These are phyloP conservation scores for Exserohilum rostratum DNA, from an alignment of 2,329 filamentous ascomycete species.

Conservation along the genomic window DNA sequence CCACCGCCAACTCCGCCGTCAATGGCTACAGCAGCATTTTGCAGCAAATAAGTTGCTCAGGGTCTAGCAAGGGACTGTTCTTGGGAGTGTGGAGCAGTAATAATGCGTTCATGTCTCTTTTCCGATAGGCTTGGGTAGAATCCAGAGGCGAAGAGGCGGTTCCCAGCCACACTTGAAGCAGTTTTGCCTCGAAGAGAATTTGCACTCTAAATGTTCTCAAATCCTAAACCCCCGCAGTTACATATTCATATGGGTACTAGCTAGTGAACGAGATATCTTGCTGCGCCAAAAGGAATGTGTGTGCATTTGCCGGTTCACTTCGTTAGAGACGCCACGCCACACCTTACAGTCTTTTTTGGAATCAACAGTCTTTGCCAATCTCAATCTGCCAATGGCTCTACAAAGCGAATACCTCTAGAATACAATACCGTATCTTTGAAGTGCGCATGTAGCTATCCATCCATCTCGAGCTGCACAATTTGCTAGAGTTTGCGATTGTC, in stretches of 20 bases:
- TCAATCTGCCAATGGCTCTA: too few species aligned
- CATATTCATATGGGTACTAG: too few species aligned
- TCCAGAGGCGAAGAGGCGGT: not conserved
- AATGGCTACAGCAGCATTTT: slow-evolving; percentile 5
- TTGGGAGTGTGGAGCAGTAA: not conserved
- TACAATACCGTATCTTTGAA: not conserved
- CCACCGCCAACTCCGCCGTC: slow-evolving; percentile 5
- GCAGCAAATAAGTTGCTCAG: slow-evolving; percentile 1
- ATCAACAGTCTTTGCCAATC: too few species aligned
- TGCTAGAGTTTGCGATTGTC: not conserved
- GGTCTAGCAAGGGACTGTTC: not conserved
- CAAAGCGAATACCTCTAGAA: not conserved
- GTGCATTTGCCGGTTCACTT: too few species aligned
- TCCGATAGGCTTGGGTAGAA: not conserved
- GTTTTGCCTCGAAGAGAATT: not conserved
- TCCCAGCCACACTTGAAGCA: not conserved
- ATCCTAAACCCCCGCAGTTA: too few species aligned
- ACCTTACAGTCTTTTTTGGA: too few species aligned
- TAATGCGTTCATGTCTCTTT: too few species aligned
- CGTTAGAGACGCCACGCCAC: too few species aligned
- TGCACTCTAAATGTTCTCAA: too few species aligned
- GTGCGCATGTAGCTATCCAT: not conserved
- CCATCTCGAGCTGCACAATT: not conserved
- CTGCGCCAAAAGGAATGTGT: too few species aligned
- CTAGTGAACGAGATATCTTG: too few species aligned